A percentile compares a stretch with the other conserved stretches of the same genome.
Conservation (phyloP, 345 rosid genomes). For the Aurinia saxatilis region DNA sequence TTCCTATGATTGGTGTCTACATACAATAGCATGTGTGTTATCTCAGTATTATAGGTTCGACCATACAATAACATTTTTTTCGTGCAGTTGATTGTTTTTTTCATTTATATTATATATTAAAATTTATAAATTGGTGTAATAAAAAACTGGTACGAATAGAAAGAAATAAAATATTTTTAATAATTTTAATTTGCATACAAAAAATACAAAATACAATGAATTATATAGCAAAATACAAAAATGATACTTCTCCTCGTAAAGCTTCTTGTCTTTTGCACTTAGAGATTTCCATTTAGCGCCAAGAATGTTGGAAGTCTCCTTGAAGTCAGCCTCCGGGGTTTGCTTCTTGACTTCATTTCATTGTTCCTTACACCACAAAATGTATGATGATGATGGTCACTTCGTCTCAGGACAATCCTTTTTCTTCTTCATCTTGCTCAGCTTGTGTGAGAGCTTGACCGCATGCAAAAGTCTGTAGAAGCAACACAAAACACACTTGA, state of each 20-base stretch:
- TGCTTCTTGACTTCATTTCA: conserved; percentile 84
- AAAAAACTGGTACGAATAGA: no score
- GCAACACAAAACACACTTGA: not conserved
- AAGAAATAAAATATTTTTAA: no score
- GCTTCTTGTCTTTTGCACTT: conserved; percentile 77
- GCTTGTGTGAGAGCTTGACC: conserved; percentile 41
- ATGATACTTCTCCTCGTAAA: conserved; percentile 84
- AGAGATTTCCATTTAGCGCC: conserved; percentile 83
- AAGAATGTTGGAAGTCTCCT: conserved; percentile 62
- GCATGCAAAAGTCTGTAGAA: conserved; percentile 44
- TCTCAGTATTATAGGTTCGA: no score
- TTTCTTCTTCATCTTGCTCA: conserved; percentile 74
- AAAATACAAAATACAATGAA: no score
- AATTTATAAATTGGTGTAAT: no score
- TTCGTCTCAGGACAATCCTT: conserved; percentile 56
- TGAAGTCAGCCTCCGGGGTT: conserved; percentile 80
- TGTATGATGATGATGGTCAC: conserved; percentile 76
- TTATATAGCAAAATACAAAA: no score
- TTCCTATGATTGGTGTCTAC: no score
- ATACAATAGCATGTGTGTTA: no score
- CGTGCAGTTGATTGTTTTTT: no score
- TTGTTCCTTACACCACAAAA: conserved; percentile 80
- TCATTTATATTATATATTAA: no score
- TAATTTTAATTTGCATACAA: no score
- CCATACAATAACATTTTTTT: no score